These are phyloP conservation scores for Circinella minor DNA, from an alignment of 371 early-diverging fungal species.

Conservation along the genomic window DNA sequence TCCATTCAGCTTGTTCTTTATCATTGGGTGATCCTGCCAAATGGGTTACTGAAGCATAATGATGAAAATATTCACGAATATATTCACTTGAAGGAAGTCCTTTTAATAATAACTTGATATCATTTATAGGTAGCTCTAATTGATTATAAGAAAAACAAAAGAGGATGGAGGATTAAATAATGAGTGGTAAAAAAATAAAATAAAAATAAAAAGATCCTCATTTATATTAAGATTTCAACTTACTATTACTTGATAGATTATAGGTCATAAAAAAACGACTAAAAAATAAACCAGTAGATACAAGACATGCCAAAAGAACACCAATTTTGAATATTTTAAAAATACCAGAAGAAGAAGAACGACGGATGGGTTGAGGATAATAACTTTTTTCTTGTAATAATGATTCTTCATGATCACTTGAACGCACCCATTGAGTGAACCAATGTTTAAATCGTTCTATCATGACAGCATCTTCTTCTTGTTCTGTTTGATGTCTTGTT, in stretches of 20 bases:
- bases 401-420: neutral
- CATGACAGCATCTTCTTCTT: neutral
- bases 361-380: neutral
- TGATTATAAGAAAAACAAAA: no score
- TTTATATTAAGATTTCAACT: no score
- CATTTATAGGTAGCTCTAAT: constrained; percentile 19
- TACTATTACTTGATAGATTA: constrained; percentile 12
- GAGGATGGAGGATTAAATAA: no score
- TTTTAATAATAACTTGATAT: constrained; percentile 29
- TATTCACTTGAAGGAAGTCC: constrained; percentile 26
- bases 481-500: neutral
- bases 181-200: neutral
- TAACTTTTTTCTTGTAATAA: constrained; percentile 3
- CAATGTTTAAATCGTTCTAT: constrained; percentile 12
- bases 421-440: constrained; percentile 1
- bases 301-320: neutral
- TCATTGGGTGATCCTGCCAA: constrained; percentile 54
- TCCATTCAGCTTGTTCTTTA: constrained; percentile 56
- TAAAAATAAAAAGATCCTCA: no score
- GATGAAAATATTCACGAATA: constrained; percentile 40
- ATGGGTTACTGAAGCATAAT: constrained; percentile 60
- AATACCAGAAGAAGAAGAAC: neutral
- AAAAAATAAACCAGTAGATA: constrained; percentile 8
- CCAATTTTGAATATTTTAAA: constrained; percentile 6
- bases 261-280: constrained; percentile 11